Evolutionary conservation across 495 filamentous ascomycete species (phyloP).

Genomic region (Symbiotaphrina buchneri): DNA sequence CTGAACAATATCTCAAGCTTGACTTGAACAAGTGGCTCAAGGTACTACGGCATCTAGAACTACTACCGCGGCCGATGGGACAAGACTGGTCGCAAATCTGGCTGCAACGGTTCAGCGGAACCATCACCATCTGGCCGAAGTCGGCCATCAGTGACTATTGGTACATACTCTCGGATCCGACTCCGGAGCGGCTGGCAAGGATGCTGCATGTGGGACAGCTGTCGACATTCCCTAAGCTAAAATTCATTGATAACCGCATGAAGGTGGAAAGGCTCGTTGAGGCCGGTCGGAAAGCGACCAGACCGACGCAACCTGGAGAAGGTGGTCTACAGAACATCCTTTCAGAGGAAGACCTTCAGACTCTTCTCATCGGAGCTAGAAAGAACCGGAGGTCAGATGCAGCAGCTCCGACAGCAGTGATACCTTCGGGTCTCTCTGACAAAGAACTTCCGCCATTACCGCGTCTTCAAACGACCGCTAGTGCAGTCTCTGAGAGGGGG

Average conservation of each 20-base stretch:
- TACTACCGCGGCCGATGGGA: constrained; percentile 73
- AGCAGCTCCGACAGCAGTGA: too few species aligned
- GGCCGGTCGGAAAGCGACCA: constrained; percentile 31
- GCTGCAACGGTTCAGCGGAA: constrained; percentile 86
- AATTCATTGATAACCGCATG: constrained; percentile 72
- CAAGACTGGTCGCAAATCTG: constrained; percentile 95
- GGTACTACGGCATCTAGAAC: constrained; percentile 74
- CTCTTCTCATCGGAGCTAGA: too few species aligned
- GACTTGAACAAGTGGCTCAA: constrained; percentile 94
- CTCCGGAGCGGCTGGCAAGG: constrained; percentile 42
- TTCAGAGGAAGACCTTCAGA: constrained; percentile 13
- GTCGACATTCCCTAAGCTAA: constrained; percentile 68
- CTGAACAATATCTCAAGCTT: constrained; percentile 85
- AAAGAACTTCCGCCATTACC: too few species aligned
- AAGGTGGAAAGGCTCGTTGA: constrained; percentile 66
- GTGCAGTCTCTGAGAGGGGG: too few species aligned
- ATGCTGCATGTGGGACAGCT: constrained; percentile 83
- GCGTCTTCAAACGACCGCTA: too few species aligned
- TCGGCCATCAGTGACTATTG: constrained; percentile 52
- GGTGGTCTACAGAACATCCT: constrained; percentile 7
- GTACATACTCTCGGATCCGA: constrained; percentile 70
- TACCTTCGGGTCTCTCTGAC: too few species aligned
- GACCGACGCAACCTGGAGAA: constrained; percentile 4
- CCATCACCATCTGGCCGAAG: constrained; percentile 89
- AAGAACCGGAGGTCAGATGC: too few species aligned